A percentile compares a stretch with the other conserved stretches of the same genome.
These are phyloP conservation scores for Candida albicans DNA, from an alignment of 1,139 yeast species.

Conservation along the genomic window DNA sequence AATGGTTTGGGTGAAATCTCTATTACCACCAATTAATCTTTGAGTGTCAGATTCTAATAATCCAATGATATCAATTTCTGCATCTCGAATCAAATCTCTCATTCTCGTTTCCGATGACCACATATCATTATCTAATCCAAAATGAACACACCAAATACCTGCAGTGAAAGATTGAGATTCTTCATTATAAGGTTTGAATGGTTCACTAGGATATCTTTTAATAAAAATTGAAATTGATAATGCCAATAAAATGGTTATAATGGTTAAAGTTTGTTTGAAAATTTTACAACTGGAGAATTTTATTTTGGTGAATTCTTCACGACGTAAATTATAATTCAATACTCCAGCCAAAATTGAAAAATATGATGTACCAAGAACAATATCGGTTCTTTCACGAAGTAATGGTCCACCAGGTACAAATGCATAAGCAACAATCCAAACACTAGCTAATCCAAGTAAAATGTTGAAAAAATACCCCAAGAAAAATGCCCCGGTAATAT, in stretches of 20 bases:
- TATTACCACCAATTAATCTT: constrained; percentile 89
- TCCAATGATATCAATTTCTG: constrained; percentile 89
- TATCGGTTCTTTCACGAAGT: constrained; percentile 83
- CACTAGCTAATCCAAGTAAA: constrained; percentile 71
- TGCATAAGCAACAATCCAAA: constrained; percentile 97
- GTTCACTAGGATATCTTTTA: constrained; percentile 49
- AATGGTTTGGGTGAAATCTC: constrained; percentile 87
- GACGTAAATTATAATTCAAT: constrained; percentile 29
- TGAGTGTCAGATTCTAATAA: constrained; percentile 91
- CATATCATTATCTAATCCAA: constrained; percentile 95
- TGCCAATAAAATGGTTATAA: constrained; percentile 33
- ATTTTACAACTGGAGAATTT: constrained; percentile 22
- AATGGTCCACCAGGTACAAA: constrained; percentile 93
- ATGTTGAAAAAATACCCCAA: constrained; percentile 57
- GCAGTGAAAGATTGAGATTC: constrained; percentile 79
- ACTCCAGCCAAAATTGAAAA: constrained; percentile 48
- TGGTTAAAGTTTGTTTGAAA: constrained; percentile 24
- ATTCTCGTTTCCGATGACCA: constrained; percentile 95
- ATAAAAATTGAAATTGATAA: constrained; percentile 44
- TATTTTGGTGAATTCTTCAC: constrained; percentile 22
- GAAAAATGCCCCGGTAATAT: constrained; percentile 59
- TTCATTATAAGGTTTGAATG: constrained; percentile 75
- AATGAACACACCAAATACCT: constrained; percentile 98
- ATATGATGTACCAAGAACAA: constrained; percentile 51
- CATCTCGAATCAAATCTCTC: constrained; percentile 77